These are phyloP conservation scores for Mallotus repandus DNA, from an alignment of 441 rosid species.

Conservation along the genomic window DNA sequence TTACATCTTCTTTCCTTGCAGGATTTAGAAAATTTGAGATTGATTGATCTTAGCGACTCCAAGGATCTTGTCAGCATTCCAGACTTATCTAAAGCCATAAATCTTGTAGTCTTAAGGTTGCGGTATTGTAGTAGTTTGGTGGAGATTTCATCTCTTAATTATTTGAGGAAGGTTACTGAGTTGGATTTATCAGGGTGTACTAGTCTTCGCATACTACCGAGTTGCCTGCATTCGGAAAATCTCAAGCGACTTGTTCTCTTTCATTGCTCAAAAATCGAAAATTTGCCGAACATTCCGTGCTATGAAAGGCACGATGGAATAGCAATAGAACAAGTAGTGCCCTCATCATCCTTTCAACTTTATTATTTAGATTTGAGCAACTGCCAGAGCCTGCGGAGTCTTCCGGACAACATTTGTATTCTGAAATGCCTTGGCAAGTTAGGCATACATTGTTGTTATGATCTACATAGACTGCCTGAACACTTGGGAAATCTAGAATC, in stretches of 20 bases:
- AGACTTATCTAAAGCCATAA: slow-evolving; percentile 1
- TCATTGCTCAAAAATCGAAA: not conserved
- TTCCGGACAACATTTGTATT: not conserved
- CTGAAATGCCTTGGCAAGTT: too few species aligned
- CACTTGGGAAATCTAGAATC: too few species aligned
- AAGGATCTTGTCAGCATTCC: not conserved
- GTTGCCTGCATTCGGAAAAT: not conserved
- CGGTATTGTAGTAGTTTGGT: slow-evolving; percentile 7
- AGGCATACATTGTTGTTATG: too few species aligned
- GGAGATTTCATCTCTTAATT: not conserved
- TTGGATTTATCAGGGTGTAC: not conserved
- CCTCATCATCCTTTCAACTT: slow-evolving; percentile 6
- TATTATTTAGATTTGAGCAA: not conserved
- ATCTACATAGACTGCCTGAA: too few species aligned
- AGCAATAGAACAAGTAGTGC: not conserved
- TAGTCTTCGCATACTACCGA: not conserved
- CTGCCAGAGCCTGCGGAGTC: not conserved
- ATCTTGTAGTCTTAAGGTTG: slow-evolving; percentile 2
- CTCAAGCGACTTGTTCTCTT: not conserved
- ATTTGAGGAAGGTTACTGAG: not conserved
- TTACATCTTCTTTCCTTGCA: not conserved
- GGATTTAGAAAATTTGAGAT: slow-evolving; percentile 6
- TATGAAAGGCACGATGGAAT: not conserved
- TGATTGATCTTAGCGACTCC: slow-evolving; percentile 16
- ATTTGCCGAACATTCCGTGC: not conserved